phyloP scores from a whole-genome alignment of 1,284 basidiomycete species.

The Dichomitus squalens region DNA sequence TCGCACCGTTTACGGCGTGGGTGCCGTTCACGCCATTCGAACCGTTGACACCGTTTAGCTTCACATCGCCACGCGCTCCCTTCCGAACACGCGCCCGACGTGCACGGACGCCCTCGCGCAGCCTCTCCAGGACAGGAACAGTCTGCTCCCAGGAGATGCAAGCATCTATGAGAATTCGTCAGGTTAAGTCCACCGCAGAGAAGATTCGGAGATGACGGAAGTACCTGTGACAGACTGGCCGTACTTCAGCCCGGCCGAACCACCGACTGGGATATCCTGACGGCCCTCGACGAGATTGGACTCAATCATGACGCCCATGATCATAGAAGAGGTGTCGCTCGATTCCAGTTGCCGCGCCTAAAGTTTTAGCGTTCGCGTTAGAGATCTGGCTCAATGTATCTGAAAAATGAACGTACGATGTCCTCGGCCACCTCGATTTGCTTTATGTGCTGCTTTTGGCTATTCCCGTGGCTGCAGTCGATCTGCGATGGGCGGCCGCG shows the following conservation, averaged over 20 bases:
- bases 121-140: slow-evolving; percentile 74
- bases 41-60: slow-evolving; percentile 5
- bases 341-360: slow-evolving; percentile 75
- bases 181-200: background rate
- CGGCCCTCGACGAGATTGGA: slow-evolving; percentile 90
- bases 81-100: slow-evolving; percentile 58
- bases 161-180: slow-evolving; percentile 51
- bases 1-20: slow-evolving; percentile 16
- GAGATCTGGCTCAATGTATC: background rate
- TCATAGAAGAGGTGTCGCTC: slow-evolving; percentile 70
- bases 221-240: slow-evolving; percentile 80
- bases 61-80: slow-evolving; percentile 31
- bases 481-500: slow-evolving; percentile 49
- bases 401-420: slow-evolving; percentile 58
- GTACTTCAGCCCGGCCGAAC: slow-evolving; percentile 80
- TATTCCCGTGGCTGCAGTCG: slow-evolving; percentile 96
- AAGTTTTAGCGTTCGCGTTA: background rate
- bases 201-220: background rate
- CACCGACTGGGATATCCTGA: slow-evolving; percentile 83
- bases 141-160: slow-evolving; percentile 92
- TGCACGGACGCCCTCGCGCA: slow-evolving; percentile 80
- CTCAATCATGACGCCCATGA: slow-evolving; percentile 99
- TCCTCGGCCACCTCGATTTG: slow-evolving; percentile 86
- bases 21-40: slow-evolving; percentile 19
- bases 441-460: slow-evolving; percentile 83